A percentile compares a stretch with the other conserved stretches of the same genome.
Conservation (phyloP, 192 early-diverging fungal species). For the Rhizoclosmatium globosum region DNA sequence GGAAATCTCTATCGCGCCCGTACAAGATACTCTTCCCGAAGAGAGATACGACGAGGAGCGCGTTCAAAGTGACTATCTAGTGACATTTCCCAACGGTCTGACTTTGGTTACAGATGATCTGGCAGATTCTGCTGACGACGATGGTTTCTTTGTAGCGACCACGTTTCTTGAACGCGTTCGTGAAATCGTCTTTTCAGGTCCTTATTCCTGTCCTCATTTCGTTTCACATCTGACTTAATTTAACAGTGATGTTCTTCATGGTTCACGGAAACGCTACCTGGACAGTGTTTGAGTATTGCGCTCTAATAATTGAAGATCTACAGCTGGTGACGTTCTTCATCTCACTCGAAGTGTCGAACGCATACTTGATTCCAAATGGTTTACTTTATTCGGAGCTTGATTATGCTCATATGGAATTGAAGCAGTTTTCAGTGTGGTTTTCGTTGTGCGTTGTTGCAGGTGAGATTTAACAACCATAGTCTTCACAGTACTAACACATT, state of each 20-base stretch:
- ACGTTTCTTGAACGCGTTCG: background rate
- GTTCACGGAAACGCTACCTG: constrained; percentile 18
- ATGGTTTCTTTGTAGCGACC: background rate
- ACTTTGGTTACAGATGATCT: too few species aligned
- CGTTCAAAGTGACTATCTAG: too few species aligned
- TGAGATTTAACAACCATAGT: too few species aligned
- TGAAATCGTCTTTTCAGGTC: background rate
- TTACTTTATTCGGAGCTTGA: background rate
- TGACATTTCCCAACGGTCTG: too few species aligned
- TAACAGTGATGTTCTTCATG: constrained; percentile 23
- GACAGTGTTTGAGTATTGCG: constrained; percentile 10
- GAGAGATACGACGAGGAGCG: too few species aligned
- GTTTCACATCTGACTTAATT: background rate
- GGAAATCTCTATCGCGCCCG: too few species aligned
- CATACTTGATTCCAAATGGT: background rate
- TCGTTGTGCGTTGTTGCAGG: background rate
- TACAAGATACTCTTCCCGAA: too few species aligned
- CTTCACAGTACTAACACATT: background rate
- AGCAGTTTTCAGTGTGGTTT: background rate
- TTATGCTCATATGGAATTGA: background rate
- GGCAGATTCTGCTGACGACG: background rate
- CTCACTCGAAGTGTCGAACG: background rate
- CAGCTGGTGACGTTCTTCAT: constrained; percentile 25
- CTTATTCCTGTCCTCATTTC: background rate
- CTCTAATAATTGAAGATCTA: constrained; percentile 16